Evolutionary conservation across 2,329 filamentous ascomycete genomes (phyloP), one percentile per base, ranked within the genome.

Genomic region (Myriosclerotinia scirpicola): DNA sequence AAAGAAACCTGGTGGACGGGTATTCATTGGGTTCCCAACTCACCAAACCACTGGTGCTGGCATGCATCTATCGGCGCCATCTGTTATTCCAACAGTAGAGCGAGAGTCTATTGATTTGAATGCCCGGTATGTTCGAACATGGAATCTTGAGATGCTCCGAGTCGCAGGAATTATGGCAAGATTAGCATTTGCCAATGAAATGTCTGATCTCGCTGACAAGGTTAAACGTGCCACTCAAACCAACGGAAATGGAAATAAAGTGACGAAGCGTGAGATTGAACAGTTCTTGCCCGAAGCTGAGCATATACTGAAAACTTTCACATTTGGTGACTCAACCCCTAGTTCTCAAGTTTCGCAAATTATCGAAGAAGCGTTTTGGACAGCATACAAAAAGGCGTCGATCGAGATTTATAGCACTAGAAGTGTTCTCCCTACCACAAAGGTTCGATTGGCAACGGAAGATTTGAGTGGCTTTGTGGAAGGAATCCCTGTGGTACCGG

Each of bases 1-100:
- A 67, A 96, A 93, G 77, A 91, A 91, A 72, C 85, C 85, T 0
- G 86, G 87, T 11, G 95, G 95, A 8, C 89, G 92, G 64, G 91
- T 99, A 65, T 99, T 98, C 75, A 99, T 99, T 74, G 95, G 95
- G 0, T 99, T 99, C 75, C 94, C 95, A 3, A 99, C 95, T 1
- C 93, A 94, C 72, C 95, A 99, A 80, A 99, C 95, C 0, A 99
- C 96, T 0, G 95, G 94, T 65, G 88, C 94, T 38, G 91, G 94
- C 20, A 90, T 96, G 76, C 95, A 99, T 77, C 90, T 99, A 40
- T 98, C 94, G 15, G 95, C 95, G 0, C 95, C 93, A 1, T 97
- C 94, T 0, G 89, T 99, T 17, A 99, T 99, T 67, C 95, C 95
- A 0, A 99, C 95, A 0, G 96, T 99, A 2, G 95, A 99, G 78